Evolutionary conservation across 139 green algal genomes (phyloP).

Genomic region (Edaphochlamys debaryana): DNA sequence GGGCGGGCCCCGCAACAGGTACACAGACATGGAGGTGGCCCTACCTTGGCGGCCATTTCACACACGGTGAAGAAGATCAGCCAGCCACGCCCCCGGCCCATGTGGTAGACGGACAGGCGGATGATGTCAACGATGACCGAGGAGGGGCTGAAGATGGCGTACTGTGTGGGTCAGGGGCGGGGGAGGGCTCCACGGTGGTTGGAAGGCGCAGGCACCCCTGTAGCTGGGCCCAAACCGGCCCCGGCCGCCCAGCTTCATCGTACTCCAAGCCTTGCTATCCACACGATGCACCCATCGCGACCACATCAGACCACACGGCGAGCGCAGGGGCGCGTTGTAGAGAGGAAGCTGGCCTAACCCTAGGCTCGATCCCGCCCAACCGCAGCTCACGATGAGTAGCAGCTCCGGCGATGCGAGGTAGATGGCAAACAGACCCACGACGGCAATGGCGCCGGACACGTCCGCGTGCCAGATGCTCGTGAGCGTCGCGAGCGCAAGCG

Average conservation of each 20-base stretch:
- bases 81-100: slow-evolving; percentile 22
- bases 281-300: no score
- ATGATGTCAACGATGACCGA: slow-evolving; percentile 44
- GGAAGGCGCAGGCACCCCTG: background rate
- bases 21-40: no score
- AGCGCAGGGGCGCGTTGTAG: no score
- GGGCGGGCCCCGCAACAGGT: no score
- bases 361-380: background rate
- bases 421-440: slow-evolving; percentile 36
- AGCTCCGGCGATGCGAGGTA: slow-evolving; percentile 42
- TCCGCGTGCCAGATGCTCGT: slow-evolving; percentile 23
- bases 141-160: slow-evolving; percentile 22
- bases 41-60: slow-evolving; percentile 32
- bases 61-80: slow-evolving; percentile 37
- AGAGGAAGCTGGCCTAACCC: no score
- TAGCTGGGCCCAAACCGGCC: no score
- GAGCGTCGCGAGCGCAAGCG: background rate
- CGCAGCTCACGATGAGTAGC: slow-evolving; percentile 26
- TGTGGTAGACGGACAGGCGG: slow-evolving; percentile 8
- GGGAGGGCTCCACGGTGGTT: no score
- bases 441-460: slow-evolving; percentile 24
- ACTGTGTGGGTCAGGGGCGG: slow-evolving; percentile 13
- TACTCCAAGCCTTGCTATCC: no score
- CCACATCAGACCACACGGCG: no score
- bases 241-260: no score